A percentile compares a stretch with the other conserved stretches of the same genome.
Conservation (phyloP, 1,284 basidiomycete genomes). For the Bjerkandera adusta region DNA sequence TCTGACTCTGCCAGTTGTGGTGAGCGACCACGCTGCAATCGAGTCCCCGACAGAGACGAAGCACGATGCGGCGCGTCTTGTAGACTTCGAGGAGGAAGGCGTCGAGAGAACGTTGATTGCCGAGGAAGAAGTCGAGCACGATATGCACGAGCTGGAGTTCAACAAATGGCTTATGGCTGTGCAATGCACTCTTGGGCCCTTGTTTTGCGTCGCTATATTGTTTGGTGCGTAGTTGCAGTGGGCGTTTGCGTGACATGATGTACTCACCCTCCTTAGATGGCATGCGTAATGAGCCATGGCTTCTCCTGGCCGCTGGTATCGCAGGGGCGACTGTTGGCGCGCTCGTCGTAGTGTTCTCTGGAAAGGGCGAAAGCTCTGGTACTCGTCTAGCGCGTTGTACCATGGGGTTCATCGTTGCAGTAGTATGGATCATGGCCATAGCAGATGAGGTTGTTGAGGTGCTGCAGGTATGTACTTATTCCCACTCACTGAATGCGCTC, state of each 20-base stretch:
- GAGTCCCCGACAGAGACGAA: constrained; percentile 46
- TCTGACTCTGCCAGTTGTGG: constrained; percentile 88
- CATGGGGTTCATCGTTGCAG: constrained; percentile 85
- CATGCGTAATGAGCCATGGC: constrained; percentile 49
- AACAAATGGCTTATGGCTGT: constrained; percentile 81
- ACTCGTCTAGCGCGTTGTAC: constrained; percentile 77
- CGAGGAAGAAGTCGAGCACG: constrained; percentile 63
- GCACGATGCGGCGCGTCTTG: constrained; percentile 34
- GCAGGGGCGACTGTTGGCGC: constrained; percentile 54
- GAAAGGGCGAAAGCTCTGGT: constrained; percentile 55
- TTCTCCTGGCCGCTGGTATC: constrained; percentile 53
- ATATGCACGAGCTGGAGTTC: constrained; percentile 63
- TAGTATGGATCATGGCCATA: constrained; percentile 96
- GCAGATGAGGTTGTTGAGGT: constrained; percentile 92
- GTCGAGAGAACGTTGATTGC: constrained; percentile 59
- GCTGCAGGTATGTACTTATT: constrained; percentile 57
- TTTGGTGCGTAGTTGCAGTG: constrained; percentile 54
- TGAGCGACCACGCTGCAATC: constrained; percentile 50
- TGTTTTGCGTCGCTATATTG: constrained; percentile 73
- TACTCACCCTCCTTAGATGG: too few relatives aligned
- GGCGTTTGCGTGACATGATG: constrained; percentile 9
- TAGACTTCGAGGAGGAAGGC: constrained; percentile 73
- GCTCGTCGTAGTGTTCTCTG: constrained; percentile 61
- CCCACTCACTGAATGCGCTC: not conserved
- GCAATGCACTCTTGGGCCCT: constrained; percentile 78